A percentile compares a stretch with the other conserved stretches of the same genome.
phyloP scores from a whole-genome alignment of 2,329 filamentous ascomycete genomes.

The Aspergillus fumigatiaffinis region DNA sequence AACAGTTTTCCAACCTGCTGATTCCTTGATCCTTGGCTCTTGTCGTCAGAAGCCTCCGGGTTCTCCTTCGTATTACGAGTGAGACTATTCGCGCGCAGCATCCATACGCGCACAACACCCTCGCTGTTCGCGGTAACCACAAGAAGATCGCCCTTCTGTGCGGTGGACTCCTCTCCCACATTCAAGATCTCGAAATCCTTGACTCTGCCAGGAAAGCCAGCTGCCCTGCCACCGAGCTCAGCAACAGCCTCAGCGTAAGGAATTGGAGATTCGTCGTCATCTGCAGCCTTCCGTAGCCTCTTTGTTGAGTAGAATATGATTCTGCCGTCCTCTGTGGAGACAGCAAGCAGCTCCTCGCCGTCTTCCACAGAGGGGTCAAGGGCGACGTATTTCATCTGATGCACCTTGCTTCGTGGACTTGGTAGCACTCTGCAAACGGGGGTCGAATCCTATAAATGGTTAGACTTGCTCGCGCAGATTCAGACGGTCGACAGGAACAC shows the following conservation, averaged over 20 bases:
- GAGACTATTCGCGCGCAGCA: constrained; percentile 42
- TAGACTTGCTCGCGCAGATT: constrained; percentile 7
- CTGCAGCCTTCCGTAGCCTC: constrained; percentile 34
- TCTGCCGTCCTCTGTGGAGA: constrained; percentile 87
- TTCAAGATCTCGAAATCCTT: constrained; percentile 78
- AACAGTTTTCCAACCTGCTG: constrained; percentile 62
- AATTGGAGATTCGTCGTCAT: constrained; percentile 50
- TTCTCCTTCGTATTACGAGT: constrained; percentile 13
- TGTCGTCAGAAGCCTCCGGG: constrained; percentile 14
- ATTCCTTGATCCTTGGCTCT: constrained; percentile 17
- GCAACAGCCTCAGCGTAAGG: constrained; percentile 62
- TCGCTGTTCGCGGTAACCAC: constrained; percentile 79
- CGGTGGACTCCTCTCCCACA: constrained; percentile 33
- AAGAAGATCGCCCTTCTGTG: constrained; percentile 44
- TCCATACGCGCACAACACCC: constrained; percentile 78
- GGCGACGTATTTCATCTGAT: constrained; percentile 70
- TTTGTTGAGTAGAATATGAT: constrained; percentile 77
- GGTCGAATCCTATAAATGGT: constrained; percentile 59
- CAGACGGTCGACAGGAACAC: constrained; percentile 14
- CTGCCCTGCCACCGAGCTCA: constrained; percentile 71
- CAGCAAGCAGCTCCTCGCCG: constrained; percentile 59
- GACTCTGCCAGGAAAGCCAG: constrained; percentile 66
- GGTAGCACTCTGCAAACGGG: constrained; percentile 71
- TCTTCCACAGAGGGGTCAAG: constrained; percentile 42
- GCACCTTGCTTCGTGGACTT: constrained; percentile 70